phyloP scores from a whole-genome alignment of 2,329 filamentous ascomycete genomes.

The Xylariales sp. region DNA sequence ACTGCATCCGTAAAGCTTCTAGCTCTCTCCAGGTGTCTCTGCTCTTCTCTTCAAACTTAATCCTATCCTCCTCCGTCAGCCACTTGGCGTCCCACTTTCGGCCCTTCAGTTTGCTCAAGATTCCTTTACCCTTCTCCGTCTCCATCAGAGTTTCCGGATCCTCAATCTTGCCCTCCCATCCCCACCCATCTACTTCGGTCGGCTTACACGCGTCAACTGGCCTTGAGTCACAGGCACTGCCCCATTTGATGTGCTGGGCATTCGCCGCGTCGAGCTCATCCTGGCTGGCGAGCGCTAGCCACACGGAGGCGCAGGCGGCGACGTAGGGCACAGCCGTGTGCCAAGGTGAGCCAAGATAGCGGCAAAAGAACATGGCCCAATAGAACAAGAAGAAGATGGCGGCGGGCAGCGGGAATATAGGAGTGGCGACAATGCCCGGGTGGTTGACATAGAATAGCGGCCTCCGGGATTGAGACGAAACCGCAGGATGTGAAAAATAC shows the following conservation, averaged over 20 bases:
- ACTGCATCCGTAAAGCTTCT: slow-evolving; percentile 64
- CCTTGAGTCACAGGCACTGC: slow-evolving; percentile 59
- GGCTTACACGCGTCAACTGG: slow-evolving; percentile 61
- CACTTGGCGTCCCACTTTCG: slow-evolving; percentile 55
- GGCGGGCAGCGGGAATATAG: slow-evolving; percentile 70
- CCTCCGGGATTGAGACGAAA: slow-evolving; percentile 20
- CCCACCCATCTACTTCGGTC: slow-evolving; percentile 87
- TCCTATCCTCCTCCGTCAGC: slow-evolving; percentile 55
- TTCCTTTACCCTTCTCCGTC: slow-evolving; percentile 42
- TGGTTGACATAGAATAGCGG: slow-evolving; percentile 76
- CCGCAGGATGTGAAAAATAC: slow-evolving; percentile 44
- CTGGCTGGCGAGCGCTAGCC: slow-evolving; percentile 68
- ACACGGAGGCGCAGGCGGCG: slow-evolving; percentile 72
- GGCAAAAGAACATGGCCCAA: slow-evolving; percentile 63
- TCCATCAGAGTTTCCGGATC: slow-evolving; percentile 37
- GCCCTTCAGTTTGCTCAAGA: slow-evolving; percentile 48
- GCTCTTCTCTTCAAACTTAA: slow-evolving; percentile 60
- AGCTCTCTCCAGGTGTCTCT: slow-evolving; percentile 63
- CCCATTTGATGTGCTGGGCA: slow-evolving; percentile 72
- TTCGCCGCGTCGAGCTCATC: slow-evolving; percentile 53
- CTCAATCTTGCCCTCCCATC: slow-evolving; percentile 58
- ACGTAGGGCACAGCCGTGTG: slow-evolving; percentile 73
- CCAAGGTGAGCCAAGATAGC: slow-evolving; percentile 84
- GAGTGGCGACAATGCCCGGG: slow-evolving; percentile 80
- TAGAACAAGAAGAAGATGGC: slow-evolving; percentile 69